Percentiles rank a stretch among this genome's conserved stretches.
phyloP scores from a whole-genome alignment of 1,284 basidiomycete species.

The Pseudozyma flocculosa region DNA sequence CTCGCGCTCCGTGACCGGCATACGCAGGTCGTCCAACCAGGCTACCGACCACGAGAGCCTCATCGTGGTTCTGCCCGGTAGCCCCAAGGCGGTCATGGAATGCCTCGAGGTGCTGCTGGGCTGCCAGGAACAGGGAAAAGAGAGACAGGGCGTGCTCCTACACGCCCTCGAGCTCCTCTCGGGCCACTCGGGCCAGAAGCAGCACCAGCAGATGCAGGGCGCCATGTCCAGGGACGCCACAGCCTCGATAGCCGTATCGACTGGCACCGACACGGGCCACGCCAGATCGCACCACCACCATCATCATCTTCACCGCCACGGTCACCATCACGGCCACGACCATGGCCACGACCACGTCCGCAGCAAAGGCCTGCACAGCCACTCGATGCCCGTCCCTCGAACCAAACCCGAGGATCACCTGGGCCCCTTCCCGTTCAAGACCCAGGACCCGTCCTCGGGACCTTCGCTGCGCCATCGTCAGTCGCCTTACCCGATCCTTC shows the following conservation, averaged over 20 bases:
- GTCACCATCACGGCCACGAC: constrained; percentile 61
- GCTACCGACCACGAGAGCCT: constrained; percentile 65
- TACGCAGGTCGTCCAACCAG: constrained; percentile 43
- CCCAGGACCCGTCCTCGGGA: constrained; percentile 67
- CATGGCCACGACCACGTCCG: constrained; percentile 36
- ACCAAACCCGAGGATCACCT: constrained; percentile 27
- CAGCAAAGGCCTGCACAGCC: constrained; percentile 12
- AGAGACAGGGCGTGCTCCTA: constrained; percentile 60
- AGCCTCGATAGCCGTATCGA: not conserved
- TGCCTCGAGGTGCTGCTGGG: constrained; percentile 69
- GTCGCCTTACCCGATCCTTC: constrained; percentile 75
- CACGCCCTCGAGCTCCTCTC: constrained; percentile 75
- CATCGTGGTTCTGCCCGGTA: constrained; percentile 77
- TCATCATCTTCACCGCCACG: constrained; percentile 48
- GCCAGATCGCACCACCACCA: constrained; percentile 14
- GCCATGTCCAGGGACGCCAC: constrained; percentile 1
- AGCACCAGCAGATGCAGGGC: constrained; percentile 61
- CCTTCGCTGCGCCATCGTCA: constrained; percentile 45
- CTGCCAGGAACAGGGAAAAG: constrained; percentile 55
- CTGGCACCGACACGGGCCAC: constrained; percentile 15
- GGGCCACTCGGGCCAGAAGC: constrained; percentile 68
- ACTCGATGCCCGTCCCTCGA: constrained; percentile 25
- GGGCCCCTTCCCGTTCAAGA: constrained; percentile 58
- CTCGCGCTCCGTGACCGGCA: constrained; percentile 77
- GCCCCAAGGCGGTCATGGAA: constrained; percentile 78